Evolutionary conservation across 2,329 filamentous ascomycete species (phyloP), one percentile per base, ranked within the genome.

Genomic region (Amesomyces nigricolor): DNA sequence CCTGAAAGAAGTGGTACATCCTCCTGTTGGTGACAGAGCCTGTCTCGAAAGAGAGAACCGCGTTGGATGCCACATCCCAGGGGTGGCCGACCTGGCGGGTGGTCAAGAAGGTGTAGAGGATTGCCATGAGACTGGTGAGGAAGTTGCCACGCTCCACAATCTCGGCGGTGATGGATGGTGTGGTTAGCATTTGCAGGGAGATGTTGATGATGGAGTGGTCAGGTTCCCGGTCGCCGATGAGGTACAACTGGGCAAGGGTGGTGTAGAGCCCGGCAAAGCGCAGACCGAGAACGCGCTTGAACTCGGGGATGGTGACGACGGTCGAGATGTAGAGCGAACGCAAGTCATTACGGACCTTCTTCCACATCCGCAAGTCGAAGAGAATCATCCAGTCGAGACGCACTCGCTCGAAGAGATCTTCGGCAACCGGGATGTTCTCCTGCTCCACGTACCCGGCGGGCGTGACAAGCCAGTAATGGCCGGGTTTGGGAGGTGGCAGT

Each of bases 171-270:
- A 99, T 97, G 0, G 92, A 95, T 1, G 94, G 91, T 0, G 94
- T 96, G 0, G 94, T 99, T 59, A 99, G 77, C 83, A 99, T 95
- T 68, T 99, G 94, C 30, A 97, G 76, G 4, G 92, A 97, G 38
- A 99, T 82, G 67, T 96, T 96, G 76, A 99, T 96, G 67, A 99
- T 97, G 10, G 92, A 97, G 71, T 97, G 92, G 66, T 99, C 94
- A 2, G 94, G 94, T 69, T 99, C 94, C 61, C 94, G 81, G 67
- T 99, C 94, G 13, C 92, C 92, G 61, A 99, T 94, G 30, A 99
- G 81, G 69, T 97, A 99, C 3, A 99, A 77, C 68, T 99, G 92
- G 5, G 94, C 91, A 47, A 99, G 75, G 2, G 88, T 89, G 1
- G 94, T 97, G 72, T 99, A 99, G 3, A 99, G 78, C 0, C 91